Evolutionary conservation across 441 rosid genomes (phyloP).

Genomic region (Syzygium syzygioides): DNA sequence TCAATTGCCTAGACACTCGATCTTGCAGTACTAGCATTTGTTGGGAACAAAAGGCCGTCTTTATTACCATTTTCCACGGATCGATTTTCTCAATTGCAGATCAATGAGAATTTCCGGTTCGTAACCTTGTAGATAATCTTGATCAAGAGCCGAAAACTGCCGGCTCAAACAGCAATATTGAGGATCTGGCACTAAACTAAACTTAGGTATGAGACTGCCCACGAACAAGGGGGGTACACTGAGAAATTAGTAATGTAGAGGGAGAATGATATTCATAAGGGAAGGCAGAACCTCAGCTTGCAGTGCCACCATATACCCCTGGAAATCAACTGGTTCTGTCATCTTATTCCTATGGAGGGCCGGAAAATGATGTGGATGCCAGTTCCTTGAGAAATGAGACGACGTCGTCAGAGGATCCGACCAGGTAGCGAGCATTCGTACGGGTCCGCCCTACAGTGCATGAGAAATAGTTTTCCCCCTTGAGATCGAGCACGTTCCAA

Average conservation of each 20-base stretch:
- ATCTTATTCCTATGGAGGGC: background rate
- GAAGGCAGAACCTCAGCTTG: background rate
- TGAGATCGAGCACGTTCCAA: conserved; percentile 98
- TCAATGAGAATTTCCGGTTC: background rate
- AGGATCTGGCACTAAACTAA: background rate
- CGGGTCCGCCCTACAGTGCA: conserved; percentile 91
- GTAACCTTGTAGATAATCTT: background rate
- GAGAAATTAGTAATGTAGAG: background rate
- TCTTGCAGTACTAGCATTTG: background rate
- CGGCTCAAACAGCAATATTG: background rate
- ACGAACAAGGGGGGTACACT: background rate
- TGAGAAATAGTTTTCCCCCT: conserved; percentile 94
- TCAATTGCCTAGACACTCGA: background rate
- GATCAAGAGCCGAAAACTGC: background rate
- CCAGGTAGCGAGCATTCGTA: conserved; percentile 70
- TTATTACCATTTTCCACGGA: background rate
- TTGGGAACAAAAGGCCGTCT: background rate
- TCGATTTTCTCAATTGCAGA: background rate
- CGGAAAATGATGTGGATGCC: conserved; percentile 27
- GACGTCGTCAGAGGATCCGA: conserved; percentile 78
- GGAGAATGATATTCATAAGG: background rate
- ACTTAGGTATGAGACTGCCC: background rate
- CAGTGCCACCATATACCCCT: background rate
- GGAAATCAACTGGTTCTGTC: background rate
- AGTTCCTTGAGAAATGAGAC: conserved; percentile 68